Base-by-base conservation (phyloP, 306 rosid species). In the Crotalaria pallida region DNA sequence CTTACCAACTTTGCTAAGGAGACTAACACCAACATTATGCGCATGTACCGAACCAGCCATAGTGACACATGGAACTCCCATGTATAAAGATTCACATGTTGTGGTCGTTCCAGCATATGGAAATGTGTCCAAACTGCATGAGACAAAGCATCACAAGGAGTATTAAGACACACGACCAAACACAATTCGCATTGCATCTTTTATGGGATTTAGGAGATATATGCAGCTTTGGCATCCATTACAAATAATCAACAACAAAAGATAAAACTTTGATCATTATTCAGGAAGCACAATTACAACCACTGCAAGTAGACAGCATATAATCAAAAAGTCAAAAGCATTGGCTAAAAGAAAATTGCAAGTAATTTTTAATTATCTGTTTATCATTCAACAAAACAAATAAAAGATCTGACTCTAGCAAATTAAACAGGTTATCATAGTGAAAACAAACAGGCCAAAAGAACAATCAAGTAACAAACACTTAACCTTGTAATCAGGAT, bases 91-190 rank as follows among this genome's bases (percentile, higher is more conserved):
- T 71, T 94, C 98, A 34, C 99, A 94, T 23, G 99, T 91, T 4
- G 99, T 94, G 21, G 99, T 94, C 18, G 99, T 94, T 72, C 99
- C 97, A 67, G 99, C 99, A 83, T 94, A 94, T 9, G 99, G 99
- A 77, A 91, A 94, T 26, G 99, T 94, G 84, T 94, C 99, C 95
- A 94, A 81, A 78, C 99, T 94, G 80, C 84, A 90, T 29, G 40
- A 48, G 41, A 73, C 45, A 12, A 60, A 24, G 73, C 21, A 58
- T 34, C 29, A 78, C 34, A 43, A 65, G 26, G 29, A 24, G 43
- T 33, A 26, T 9, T 53, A 15, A 38, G 29, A 29, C 23, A 24
- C 23, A 43, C 5, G 34, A 64, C 12, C 41, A 47, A 21, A 47
- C 49, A 52, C 3, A 51, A 6, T 10, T 16, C 34, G 40, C 49